Evolutionary conservation across 108 stramenopile genomes (phyloP), one percentile per base, ranked within the genome.

Genomic region (Cylindrotheca closterium): DNA sequence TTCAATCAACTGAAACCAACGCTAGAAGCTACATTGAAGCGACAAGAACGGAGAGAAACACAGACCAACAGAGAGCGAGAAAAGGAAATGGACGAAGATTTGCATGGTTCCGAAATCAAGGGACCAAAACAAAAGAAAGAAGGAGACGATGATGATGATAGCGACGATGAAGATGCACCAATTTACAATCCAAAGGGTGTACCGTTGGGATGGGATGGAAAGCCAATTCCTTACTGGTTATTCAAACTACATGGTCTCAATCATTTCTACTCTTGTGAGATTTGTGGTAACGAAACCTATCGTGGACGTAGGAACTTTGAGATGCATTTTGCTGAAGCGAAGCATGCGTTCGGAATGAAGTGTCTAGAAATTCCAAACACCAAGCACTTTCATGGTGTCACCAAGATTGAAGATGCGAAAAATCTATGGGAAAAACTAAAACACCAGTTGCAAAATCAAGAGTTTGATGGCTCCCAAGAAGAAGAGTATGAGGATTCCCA

Each of bases 241-340:
- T 99, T 97, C 88, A 98, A 98, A 73, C 82, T 99, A 23, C 99
- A 99, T 77, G 98, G 98, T 0, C 87, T 99, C n/a, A 96, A 97
- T 62, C 91, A 96, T 56, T 96, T 94, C 74, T 98, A 93, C 71
- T 79, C 78, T 27, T 99, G 99, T 60, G 99, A 99, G 71, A 97
- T 99, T 29, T 99, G 99, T 81, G 99, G 99, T 21, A 94, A 96
- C 56, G 86, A 93, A 76, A 83, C 87, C 24, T 98, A 98, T 79
- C 88, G 95, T 47, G 99, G 99, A 15, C 73, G 96, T 57, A 78
- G 86, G 34, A 91, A 88, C 59, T 98, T 95, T 71, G 96, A 97
- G 69, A 81, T 90, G 28, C 98, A 98, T 77, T 98, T 99, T 73
- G 89, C 94, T n/a, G 97, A 98, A 67, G 87, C 92, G 48, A 90